Conservation (phyloP, 108 stramenopile genomes). For the Cyclotella baltica region DNA sequence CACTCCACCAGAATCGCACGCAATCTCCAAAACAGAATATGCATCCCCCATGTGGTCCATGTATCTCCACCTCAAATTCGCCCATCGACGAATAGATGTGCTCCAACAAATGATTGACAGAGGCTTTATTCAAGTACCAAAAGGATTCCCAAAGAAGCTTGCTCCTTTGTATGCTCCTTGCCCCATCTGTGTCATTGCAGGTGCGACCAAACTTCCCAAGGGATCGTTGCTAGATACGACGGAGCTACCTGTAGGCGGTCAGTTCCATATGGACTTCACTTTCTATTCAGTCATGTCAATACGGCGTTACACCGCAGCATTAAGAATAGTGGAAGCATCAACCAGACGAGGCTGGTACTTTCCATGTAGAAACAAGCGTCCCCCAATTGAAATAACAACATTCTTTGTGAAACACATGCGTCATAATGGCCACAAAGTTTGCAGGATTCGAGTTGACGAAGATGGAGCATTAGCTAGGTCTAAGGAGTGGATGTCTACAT, state of each 20-base stretch:
- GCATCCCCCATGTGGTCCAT: neutral
- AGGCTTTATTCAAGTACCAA: neutral
- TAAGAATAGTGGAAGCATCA: neutral
- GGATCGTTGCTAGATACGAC: conserved; percentile 8
- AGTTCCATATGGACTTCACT: neutral
- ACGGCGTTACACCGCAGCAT: neutral
- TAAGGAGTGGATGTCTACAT: neutral
- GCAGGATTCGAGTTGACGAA: conserved; percentile 1
- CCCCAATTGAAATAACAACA: neutral
- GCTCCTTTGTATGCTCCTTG: neutral
- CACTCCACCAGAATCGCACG: neutral
- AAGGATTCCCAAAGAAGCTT: neutral
- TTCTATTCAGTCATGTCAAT: neutral
- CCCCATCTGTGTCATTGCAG: conserved; percentile 5
- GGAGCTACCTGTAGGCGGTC: neutral
- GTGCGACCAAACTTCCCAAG: neutral
- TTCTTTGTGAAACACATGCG: neutral
- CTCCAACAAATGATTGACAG: neutral
- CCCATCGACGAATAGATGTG: neutral
- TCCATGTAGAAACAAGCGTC: neutral
- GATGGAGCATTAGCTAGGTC: neutral
- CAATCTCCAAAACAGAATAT: neutral
- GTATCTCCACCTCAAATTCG: neutral
- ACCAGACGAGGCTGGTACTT: neutral
- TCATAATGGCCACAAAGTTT: neutral